Percentiles rank a stretch among this genome's conserved stretches.
These are phyloP conservation scores for Leavenworthia alabamica DNA, from an alignment of 345 rosid genomes.

Conservation along the genomic window DNA sequence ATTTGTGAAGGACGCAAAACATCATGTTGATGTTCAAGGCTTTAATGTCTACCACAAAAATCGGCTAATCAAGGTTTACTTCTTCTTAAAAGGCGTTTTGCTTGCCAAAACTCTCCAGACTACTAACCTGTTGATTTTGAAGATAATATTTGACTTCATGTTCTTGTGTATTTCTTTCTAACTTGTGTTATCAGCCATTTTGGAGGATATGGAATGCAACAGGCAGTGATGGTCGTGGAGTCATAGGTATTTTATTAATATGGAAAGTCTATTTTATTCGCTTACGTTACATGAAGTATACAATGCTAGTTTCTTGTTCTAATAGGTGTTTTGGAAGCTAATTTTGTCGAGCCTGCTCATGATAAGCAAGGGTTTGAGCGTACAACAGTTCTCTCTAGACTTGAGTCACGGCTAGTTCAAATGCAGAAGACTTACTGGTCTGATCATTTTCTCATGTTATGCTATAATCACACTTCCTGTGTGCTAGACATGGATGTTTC, in stretches of 20 bases:
- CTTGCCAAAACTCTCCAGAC: not conserved
- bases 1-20: conserved; percentile 88
- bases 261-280: not conserved
- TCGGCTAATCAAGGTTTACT: conserved; percentile 82
- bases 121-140: not conserved
- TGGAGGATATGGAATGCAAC: conserved; percentile 98
- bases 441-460: conserved; percentile 9
- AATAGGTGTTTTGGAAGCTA: conserved; percentile 85
- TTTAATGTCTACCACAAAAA: too few species aligned
- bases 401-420: conserved; percentile 63
- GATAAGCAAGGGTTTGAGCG: conserved; percentile 97
- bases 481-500: conserved; percentile 2
- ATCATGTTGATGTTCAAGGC: conserved; percentile 89
- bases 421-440: conserved; percentile 89
- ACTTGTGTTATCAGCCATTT: conserved; percentile 60
- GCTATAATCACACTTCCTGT: not conserved
- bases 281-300: not conserved
- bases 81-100: conserved; percentile 4
- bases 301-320: conserved; percentile 22
- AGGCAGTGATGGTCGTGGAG: conserved; percentile 94
- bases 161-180: not conserved
- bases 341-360: conserved; percentile 95
- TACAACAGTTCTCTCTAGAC: conserved; percentile 82
- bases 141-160: not conserved
- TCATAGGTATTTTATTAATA: conserved; percentile 49